Evolutionary conservation across 306 rosid species (phyloP).

Genomic region (Lupinus albus): DNA sequence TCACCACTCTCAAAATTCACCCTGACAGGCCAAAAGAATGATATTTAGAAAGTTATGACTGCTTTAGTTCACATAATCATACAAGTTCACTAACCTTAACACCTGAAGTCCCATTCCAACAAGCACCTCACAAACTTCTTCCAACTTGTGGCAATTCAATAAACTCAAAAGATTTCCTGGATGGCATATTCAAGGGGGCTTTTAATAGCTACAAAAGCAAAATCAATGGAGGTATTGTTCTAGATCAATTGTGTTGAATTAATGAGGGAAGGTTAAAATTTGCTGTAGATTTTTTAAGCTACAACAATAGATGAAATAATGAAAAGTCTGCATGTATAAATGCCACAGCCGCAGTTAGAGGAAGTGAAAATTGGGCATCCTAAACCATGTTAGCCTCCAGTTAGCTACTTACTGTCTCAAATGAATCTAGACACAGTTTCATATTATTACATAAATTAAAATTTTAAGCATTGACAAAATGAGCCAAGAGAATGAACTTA

Average conservation of each 20-base stretch:
- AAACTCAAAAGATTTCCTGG: conserved; percentile 56
- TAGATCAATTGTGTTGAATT: conserved; percentile 13
- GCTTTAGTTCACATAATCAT: conserved; percentile 28
- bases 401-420: not conserved
- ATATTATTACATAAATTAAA: conserved; percentile 23
- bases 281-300: conserved; percentile 19
- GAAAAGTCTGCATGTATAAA: not conserved
- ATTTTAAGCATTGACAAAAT: conserved; percentile 20
- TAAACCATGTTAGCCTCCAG: conserved; percentile 17
- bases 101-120: conserved; percentile 89
- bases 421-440: not conserved
- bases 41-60: conserved; percentile 30
- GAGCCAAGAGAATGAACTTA: conserved; percentile 29
- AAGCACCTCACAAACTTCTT: conserved; percentile 72
- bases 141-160: conserved; percentile 62
- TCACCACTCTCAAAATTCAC: conserved; percentile 56
- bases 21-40: conserved; percentile 52
- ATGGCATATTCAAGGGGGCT: conserved; percentile 29
- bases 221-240: conserved; percentile 17
- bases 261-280: conserved; percentile 2
- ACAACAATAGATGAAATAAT: conserved; percentile 20
- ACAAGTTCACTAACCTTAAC: conserved; percentile 67
- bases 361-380: conserved; percentile 15
- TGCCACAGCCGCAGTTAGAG: conserved; percentile 1
- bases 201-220: conserved; percentile 29